These are phyloP conservation scores for Alternaria arborescens DNA, from an alignment of 2,329 filamentous ascomycete genomes.

Conservation along the genomic window DNA sequence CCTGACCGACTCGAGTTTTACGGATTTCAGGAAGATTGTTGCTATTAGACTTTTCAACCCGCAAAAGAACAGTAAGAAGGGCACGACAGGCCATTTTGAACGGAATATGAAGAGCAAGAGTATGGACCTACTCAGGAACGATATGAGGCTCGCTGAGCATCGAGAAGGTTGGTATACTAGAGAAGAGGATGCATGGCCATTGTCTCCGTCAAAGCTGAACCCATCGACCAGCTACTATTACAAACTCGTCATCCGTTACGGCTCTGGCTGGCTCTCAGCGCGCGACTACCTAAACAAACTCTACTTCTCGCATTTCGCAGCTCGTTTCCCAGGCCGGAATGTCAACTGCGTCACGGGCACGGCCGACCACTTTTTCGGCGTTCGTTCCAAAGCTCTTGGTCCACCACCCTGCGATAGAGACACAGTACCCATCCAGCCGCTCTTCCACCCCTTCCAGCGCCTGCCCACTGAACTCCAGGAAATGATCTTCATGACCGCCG, in stretches of 20 bases:
- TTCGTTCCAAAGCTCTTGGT: slow-evolving; percentile 11
- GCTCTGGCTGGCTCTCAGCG: slow-evolving; percentile 42
- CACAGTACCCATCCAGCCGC: slow-evolving; percentile 35
- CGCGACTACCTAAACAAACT: slow-evolving; percentile 41
- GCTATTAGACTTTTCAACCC: slow-evolving; percentile 40
- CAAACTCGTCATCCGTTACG: slow-evolving; percentile 38
- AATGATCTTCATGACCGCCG: slow-evolving; percentile 34
- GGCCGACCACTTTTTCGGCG: slow-evolving; percentile 6
- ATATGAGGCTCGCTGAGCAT: background rate
- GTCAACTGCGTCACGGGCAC: background rate
- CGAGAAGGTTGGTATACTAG: background rate
- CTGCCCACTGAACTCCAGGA: slow-evolving; percentile 44
- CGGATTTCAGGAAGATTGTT: slow-evolving; percentile 28
- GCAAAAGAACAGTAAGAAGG: slow-evolving; percentile 4
- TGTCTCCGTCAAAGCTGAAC: background rate
- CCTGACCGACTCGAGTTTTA: slow-evolving; percentile 27
- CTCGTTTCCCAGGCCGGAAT: background rate
- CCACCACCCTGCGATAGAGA: slow-evolving; percentile 20
- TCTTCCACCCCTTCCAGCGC: slow-evolving; percentile 38
- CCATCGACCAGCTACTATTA: slow-evolving; percentile 29
- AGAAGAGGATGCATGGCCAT: slow-evolving; percentile 1
- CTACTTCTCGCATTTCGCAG: slow-evolving; percentile 28
- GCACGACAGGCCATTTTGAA: background rate
- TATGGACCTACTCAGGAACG: slow-evolving; percentile 9
- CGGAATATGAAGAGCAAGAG: slow-evolving; percentile 4